Percentiles rank a stretch among this genome's conserved stretches.
Evolutionary conservation across 257 asterid species (phyloP).

Genomic region (Ocimum tenuiflorum): DNA sequence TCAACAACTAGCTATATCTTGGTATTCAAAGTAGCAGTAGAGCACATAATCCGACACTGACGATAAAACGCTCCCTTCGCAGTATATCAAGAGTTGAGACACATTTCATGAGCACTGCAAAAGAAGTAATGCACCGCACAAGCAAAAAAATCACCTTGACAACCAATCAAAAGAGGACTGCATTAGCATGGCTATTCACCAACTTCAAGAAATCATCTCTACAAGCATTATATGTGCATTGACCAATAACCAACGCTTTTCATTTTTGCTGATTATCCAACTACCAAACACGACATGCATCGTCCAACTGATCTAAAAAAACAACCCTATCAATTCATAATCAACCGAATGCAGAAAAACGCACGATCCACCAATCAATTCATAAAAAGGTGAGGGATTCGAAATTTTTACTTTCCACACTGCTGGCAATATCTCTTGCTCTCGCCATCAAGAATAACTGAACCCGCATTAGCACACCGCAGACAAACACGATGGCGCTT

Average conservation of each 20-base stretch:
- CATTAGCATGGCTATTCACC: neutral
- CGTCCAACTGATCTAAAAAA: neutral
- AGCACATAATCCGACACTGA: neutral
- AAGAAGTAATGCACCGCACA: neutral
- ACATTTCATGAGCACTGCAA: neutral
- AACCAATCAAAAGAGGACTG: neutral
- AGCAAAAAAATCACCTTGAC: neutral
- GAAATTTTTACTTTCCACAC: conserved; percentile 47
- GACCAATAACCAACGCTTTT: neutral
- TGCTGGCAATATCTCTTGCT: conserved; percentile 91
- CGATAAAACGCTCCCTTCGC: neutral
- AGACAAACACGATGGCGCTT: conserved; percentile 79
- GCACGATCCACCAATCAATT: conserved; percentile 18
- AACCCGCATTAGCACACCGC: conserved; percentile 66
- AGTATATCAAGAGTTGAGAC: neutral
- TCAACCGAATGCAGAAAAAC: neutral
- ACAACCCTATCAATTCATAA: conserved; percentile 3
- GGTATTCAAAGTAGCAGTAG: neutral
- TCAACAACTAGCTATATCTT: neutral
- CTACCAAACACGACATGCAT: neutral
- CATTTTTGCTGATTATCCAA: neutral
- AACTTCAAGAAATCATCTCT: neutral
- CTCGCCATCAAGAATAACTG: conserved; percentile 69
- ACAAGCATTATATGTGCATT: neutral
- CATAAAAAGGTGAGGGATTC: neutral